Evolutionary conservation across 768 basidiomycete genomes (phyloP).

Genomic region (Wakefieldia striispora): DNA sequence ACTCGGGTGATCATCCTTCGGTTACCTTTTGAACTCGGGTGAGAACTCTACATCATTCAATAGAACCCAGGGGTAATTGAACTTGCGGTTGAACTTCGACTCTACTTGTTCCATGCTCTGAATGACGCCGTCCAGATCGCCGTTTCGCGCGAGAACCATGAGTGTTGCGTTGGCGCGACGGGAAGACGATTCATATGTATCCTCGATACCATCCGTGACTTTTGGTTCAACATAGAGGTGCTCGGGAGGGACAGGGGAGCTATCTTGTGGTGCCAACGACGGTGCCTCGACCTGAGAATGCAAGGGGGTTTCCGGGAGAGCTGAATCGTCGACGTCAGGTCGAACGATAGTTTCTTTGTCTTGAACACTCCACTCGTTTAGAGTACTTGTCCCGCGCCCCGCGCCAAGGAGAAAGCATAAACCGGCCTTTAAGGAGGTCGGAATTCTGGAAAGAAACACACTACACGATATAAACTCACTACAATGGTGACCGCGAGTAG

Average conservation of each 20-base stretch:
- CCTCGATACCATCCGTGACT: background rate
- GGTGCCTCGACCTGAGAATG: background rate
- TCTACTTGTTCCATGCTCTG: constrained; percentile 55
- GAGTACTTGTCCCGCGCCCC: background rate
- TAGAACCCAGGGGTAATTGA: constrained; percentile 61
- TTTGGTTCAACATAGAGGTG: constrained; percentile 3
- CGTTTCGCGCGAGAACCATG: constrained; percentile 52
- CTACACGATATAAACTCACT: constrained; percentile 10
- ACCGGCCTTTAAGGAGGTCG: constrained; percentile 9
- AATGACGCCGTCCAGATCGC: constrained; percentile 44
- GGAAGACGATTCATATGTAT: background rate
- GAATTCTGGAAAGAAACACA: background rate
- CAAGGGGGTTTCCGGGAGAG: background rate
- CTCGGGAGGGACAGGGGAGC: background rate
- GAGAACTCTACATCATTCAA: constrained; percentile 61
- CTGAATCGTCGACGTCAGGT: background rate
- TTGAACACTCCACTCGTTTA: constrained; percentile 2
- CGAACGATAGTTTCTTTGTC: background rate
- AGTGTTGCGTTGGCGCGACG: constrained; percentile 57
- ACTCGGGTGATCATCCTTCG: background rate
- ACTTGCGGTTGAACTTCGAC: constrained; percentile 55
- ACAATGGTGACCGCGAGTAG: constrained; percentile 25
- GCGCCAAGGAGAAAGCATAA: constrained; percentile 26
- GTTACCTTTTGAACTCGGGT: constrained; percentile 49
- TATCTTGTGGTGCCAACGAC: background rate